Evolutionary conservation across 495 filamentous ascomycete species (phyloP).

Genomic region (Talaromyces nanjingensis): DNA sequence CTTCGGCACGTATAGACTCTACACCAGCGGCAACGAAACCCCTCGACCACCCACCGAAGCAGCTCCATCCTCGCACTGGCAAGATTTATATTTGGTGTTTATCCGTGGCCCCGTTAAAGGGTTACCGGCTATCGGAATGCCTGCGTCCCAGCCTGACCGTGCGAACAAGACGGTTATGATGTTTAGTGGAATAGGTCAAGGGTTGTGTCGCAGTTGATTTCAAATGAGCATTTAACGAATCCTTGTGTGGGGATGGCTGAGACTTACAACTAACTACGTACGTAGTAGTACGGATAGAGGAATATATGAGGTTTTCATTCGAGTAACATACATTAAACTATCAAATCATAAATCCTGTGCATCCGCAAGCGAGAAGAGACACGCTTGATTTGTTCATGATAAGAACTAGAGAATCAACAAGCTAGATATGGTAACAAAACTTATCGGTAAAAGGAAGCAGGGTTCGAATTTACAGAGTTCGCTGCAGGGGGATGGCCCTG

Average conservation of each 20-base stretch:
- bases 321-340: background rate
- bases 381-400: background rate
- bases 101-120: no score
- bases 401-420: background rate
- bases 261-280: background rate
- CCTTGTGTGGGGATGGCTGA: background rate
- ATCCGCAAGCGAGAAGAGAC: background rate
- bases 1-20: no score
- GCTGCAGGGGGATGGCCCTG: slow-evolving; percentile 17
- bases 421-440: background rate
- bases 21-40: no score
- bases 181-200: no score
- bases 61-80: no score
- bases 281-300: background rate
- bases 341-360: background rate
- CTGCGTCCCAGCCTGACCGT: no score
- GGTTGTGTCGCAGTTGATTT: no score
- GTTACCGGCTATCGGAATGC: no score
- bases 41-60: no score
- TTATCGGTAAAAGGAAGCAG: slow-evolving; percentile 38
- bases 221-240: no score
- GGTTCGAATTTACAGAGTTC: slow-evolving; percentile 28
- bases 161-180: no score
- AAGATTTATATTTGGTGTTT: no score
- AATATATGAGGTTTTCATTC: background rate